Evolutionary conservation across 345 rosid species (phyloP).

Genomic region (Turnera subulata): DNA sequence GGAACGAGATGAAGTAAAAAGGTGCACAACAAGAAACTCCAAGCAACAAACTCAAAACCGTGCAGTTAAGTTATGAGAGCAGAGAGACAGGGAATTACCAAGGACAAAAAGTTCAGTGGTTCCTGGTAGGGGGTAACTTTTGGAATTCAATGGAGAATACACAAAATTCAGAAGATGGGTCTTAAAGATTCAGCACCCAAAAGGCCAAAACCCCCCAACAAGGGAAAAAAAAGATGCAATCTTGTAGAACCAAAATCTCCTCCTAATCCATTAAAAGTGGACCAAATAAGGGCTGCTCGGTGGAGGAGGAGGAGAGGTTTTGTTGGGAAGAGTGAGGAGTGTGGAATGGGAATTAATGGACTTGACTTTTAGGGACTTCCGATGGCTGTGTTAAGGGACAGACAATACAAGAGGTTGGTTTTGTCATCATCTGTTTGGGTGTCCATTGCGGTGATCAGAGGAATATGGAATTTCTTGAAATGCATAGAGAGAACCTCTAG

Average conservation of each 20-base stretch:
- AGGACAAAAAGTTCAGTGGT: conserved; percentile 14
- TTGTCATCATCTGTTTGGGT: conserved; percentile 54
- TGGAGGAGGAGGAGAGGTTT: neutral
- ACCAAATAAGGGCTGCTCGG: neutral
- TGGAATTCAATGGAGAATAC: conserved; percentile 16
- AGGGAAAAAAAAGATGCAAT: conserved; percentile 22
- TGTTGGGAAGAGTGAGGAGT: conserved; percentile 18
- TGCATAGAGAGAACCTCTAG: conserved; percentile 17
- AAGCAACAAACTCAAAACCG: conserved; percentile 3
- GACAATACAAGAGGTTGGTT: conserved; percentile 46
- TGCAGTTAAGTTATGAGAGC: conserved; percentile 10
- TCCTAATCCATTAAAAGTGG: conserved; percentile 20
- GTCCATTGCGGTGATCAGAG: conserved; percentile 41
- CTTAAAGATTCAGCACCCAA: conserved; percentile 16
- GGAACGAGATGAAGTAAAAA: too few relatives aligned
- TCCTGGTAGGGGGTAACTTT: too few relatives aligned
- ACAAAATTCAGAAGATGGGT: conserved; percentile 27
- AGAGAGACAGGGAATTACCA: conserved; percentile 34
- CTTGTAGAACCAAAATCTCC: conserved; percentile 10
- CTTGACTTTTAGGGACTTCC: conserved; percentile 26
- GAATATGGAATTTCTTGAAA: conserved; percentile 67
- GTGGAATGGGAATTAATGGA: conserved; percentile 25
- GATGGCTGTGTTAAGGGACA: conserved; percentile 47
- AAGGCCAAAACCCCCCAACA: conserved; percentile 18
- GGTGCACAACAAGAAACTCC: too few relatives aligned